Base-by-base conservation (phyloP, 352 stramenopile genomes). In the Phytopythium oedochilum region DNA sequence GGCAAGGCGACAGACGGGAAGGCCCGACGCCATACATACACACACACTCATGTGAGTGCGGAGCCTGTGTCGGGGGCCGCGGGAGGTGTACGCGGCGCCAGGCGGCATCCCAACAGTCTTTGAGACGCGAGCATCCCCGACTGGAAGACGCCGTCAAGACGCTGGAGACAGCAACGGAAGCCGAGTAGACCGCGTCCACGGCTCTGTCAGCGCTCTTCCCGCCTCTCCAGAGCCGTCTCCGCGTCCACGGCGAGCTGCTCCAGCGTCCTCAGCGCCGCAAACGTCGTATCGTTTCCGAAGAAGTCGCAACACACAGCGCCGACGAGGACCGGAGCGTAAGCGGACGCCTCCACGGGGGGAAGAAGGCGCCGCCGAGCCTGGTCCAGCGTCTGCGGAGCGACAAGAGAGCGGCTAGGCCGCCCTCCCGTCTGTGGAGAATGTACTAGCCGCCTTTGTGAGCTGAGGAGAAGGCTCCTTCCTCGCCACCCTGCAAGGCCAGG, bases 361-460 rank as follows among this genome's bases (percentile, higher is more conserved):
- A 26, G 23, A 15, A 53, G 23, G 29, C 29, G 31, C 31, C 46
- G 26, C 29, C 31, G n/a, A 14, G 34, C 46, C 5, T 34, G 32
- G 34, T 9, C 22, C 20, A 20, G 9, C 32, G 15, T 28, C 45
- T 15, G 26, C 17, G 17, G 26, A n/a, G 18, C 26, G 31, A 18
- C 29, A n/a, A 7, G n/a, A 26, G 45, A 14, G 28, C 26, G 26
- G 7, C 6, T 7, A 2, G 29, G 10, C 45, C 28, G 11, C 32
- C 15, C 20, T 32, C 48, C n/a, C 17, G 14, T 20, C 8, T n/a
- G 18, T 3, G 17, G 40, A 12, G 48, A 28, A 47, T 89, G 69
- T 88, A 56, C 71, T 81, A 75, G 71, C 73, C 70, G 70, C 79
- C 79, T 89, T 89, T 89, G 73, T 76, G 72, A 73, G 66, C 64